Conservation (phyloP, 2,329 filamentous ascomycete species). For the Alternaria hordeiaustralica region DNA sequence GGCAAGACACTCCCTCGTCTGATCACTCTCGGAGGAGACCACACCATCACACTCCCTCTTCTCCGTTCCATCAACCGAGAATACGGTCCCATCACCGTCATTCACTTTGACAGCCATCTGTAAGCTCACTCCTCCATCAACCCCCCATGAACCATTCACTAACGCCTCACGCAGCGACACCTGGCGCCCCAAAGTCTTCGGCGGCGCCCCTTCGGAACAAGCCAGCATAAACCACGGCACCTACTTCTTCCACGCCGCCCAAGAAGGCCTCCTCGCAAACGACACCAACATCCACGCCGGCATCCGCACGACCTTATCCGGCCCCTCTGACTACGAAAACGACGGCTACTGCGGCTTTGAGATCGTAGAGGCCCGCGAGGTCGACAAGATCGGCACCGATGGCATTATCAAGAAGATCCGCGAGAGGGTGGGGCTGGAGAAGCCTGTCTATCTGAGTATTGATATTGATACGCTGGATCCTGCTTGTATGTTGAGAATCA, state of each 20-base stretch:
- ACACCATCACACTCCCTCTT: slow-evolving; percentile 67
- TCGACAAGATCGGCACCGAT: slow-evolving; percentile 70
- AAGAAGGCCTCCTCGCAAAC: slow-evolving; percentile 79
- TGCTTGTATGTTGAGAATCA: slow-evolving; percentile 63
- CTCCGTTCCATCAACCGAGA: slow-evolving; percentile 66
- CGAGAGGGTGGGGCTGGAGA: slow-evolving; percentile 74
- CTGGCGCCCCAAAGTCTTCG: slow-evolving; percentile 86
- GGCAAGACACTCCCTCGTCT: slow-evolving; percentile 79
- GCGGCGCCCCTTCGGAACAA: slow-evolving; percentile 76
- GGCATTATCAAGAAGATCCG: slow-evolving; percentile 82
- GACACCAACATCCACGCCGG: slow-evolving; percentile 88
- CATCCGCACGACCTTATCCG: slow-evolving; percentile 81
- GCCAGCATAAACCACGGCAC: slow-evolving; percentile 86
- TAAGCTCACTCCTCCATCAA: slow-evolving; percentile 34
- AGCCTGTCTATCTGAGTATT: slow-evolving; percentile 80
- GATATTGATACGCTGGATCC: slow-evolving; percentile 91
- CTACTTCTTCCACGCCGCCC: slow-evolving; percentile 83
- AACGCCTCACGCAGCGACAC: slow-evolving; percentile 50
- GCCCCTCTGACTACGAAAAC: slow-evolving; percentile 81
- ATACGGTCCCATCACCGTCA: slow-evolving; percentile 71
- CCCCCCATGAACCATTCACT: background rate
- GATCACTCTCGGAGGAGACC: slow-evolving; percentile 72
- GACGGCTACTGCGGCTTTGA: slow-evolving; percentile 85
- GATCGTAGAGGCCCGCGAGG: slow-evolving; percentile 77
- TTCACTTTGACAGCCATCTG: slow-evolving; percentile 69